phyloP scores from a whole-genome alignment of 352 stramenopile genomes.

The Globisporangium rhizosaccharum region DNA sequence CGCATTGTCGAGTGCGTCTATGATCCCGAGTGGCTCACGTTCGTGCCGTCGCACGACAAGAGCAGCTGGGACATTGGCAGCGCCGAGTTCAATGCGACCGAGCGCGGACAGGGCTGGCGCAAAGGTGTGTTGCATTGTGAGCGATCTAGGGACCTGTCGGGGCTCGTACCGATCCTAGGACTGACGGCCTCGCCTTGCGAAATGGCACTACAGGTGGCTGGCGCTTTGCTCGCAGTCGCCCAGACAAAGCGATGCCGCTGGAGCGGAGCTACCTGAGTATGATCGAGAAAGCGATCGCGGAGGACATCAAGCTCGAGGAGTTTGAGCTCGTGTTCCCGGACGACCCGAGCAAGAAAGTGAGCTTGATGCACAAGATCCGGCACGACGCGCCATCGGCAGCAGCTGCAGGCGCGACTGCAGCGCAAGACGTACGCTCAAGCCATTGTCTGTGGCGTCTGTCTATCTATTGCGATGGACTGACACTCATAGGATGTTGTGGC shows the following conservation, averaged over 20 bases:
- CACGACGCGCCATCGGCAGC: slow-evolving; percentile 18
- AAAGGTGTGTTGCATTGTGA: slow-evolving; percentile 38
- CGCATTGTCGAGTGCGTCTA: slow-evolving; percentile 83
- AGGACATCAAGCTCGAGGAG: slow-evolving; percentile 79
- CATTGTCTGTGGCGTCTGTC: background rate
- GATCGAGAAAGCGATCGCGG: slow-evolving; percentile 66
- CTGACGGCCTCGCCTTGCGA: background rate
- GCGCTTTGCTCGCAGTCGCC: slow-evolving; percentile 62
- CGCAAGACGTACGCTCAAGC: background rate
- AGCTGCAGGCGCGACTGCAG: background rate
- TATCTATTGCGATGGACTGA: background rate
- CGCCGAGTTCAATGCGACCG: slow-evolving; percentile 56
- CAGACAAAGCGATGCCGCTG: slow-evolving; percentile 59
- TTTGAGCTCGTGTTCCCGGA: slow-evolving; percentile 77
- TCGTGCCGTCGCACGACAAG: slow-evolving; percentile 82
- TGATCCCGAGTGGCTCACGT: slow-evolving; percentile 76
- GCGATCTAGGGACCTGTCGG: background rate
- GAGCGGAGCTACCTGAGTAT: slow-evolving; percentile 50
- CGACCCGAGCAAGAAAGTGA: slow-evolving; percentile 51
- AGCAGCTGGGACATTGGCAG: slow-evolving; percentile 66
- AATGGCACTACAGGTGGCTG: slow-evolving; percentile 43
- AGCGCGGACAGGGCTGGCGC: slow-evolving; percentile 66
- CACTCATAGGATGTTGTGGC: background rate
- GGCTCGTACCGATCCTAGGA: background rate
- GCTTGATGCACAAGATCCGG: slow-evolving; percentile 26